Conservation (phyloP, 2,329 filamentous ascomycete genomes). For the Colletotrichum sp. region DNA sequence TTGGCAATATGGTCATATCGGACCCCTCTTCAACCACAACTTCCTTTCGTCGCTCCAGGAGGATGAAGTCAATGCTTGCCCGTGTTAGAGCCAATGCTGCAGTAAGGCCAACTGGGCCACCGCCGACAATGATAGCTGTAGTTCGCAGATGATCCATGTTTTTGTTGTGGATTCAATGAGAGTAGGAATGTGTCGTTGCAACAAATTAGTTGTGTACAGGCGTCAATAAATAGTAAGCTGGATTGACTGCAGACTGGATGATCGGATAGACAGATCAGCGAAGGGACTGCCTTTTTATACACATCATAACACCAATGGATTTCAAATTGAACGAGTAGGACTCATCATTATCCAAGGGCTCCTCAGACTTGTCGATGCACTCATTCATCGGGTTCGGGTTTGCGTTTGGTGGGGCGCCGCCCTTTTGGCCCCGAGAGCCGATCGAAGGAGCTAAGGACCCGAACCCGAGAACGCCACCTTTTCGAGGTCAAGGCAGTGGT, state of each 20-base stretch:
- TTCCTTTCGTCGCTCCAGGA: conserved; percentile 22
- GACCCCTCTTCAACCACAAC: conserved; percentile 32
- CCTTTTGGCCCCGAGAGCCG: not conserved
- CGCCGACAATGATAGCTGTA: conserved; percentile 24
- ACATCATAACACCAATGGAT: not conserved
- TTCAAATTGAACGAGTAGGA: accelerated
- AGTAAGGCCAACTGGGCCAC: conserved; percentile 30
- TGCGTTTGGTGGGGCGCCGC: not conserved
- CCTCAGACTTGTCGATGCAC: not conserved
- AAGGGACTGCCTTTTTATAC: not conserved
- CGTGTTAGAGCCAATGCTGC: conserved; percentile 29
- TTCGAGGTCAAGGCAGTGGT: not conserved
- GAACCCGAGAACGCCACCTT: not conserved
- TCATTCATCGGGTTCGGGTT: not conserved
- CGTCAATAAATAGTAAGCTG: accelerated
- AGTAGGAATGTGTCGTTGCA: not conserved
- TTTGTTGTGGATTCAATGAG: accelerated
- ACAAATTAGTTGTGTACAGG: not conserved
- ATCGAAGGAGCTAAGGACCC: not conserved
- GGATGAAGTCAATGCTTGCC: conserved; percentile 21
- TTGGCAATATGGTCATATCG: conserved; percentile 34
- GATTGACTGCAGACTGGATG: not conserved
- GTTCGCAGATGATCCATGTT: not conserved
- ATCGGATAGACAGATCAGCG: accelerated
- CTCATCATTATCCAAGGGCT: not conserved